Evolutionary conservation across 2,329 filamentous ascomycete genomes (phyloP).

Genomic region (Escovopsis sp.): DNA sequence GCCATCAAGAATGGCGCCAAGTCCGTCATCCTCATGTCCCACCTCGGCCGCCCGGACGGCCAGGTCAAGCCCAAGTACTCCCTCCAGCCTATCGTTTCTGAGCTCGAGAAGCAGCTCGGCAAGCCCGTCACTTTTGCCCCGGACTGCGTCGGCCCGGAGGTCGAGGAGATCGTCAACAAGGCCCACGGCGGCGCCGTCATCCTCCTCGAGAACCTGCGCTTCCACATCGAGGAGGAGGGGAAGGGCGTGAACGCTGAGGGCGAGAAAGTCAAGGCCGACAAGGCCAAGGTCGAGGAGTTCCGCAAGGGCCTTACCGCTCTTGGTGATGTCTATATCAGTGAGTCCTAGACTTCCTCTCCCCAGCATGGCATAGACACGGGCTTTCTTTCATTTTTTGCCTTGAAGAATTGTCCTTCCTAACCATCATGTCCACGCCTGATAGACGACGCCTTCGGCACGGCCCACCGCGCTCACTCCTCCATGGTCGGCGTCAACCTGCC

Average conservation of each 20-base stretch:
- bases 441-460: conserved; percentile 98
- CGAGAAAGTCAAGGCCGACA: conserved; percentile 97
- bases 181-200: conserved; percentile 70
- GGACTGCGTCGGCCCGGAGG: conserved; percentile 79
- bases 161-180: conserved; percentile 77
- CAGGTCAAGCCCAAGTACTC: conserved; percentile 86
- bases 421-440: conserved; percentile 7
- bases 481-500: conserved; percentile 96
- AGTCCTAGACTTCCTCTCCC: conserved; percentile 23
- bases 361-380: too few species aligned
- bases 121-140: conserved; percentile 76
- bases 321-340: conserved; percentile 92
- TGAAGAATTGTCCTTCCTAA: neutral
- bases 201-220: conserved; percentile 92
- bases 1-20: conserved; percentile 82
- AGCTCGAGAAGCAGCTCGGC: conserved; percentile 80
- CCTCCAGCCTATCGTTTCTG: conserved; percentile 76
- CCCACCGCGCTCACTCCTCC: conserved; percentile 95
- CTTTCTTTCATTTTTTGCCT: neutral
- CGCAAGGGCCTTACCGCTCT: conserved; percentile 87
- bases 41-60: conserved; percentile 90
- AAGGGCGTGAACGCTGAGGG: conserved; percentile 85
- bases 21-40: conserved; percentile 92
- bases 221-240: conserved; percentile 96
- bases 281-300: conserved; percentile 83